Percentiles rank a stretch among this genome's conserved stretches.
Conservation (phyloP, 768 basidiomycete genomes). For the Rhizopogon vinicolor region DNA sequence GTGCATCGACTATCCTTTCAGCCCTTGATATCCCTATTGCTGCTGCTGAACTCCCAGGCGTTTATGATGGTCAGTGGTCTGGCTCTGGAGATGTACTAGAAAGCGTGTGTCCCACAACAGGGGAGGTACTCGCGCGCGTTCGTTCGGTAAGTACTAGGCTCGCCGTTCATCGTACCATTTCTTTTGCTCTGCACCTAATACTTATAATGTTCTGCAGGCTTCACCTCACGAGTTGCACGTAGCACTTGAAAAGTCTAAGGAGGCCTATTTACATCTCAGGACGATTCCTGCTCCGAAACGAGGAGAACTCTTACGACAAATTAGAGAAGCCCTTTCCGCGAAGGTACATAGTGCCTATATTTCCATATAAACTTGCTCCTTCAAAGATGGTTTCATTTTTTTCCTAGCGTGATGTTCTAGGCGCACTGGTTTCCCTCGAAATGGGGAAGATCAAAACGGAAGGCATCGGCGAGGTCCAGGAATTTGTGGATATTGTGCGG, state of each 20-base stretch:
- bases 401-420: conserved; percentile 66
- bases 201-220: conserved; percentile 36
- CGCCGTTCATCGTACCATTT: background rate
- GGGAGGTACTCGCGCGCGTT: conserved; percentile 76
- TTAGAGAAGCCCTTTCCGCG: conserved; percentile 71
- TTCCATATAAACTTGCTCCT: background rate
- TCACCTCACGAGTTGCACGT: conserved; percentile 68
- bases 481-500: conserved; percentile 90
- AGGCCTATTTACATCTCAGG: conserved; percentile 70
- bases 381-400: conserved; percentile 7
- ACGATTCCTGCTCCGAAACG: conserved; percentile 81
- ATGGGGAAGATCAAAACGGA: conserved; percentile 93
- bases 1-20: conserved; percentile 65
- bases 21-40: conserved; percentile 56
- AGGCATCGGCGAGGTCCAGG: conserved; percentile 91
- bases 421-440: conserved; percentile 79
- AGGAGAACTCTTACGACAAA: conserved; percentile 85
- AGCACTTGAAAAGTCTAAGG: conserved; percentile 63
- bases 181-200: conserved; percentile 7
- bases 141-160: conserved; percentile 47
- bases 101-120: conserved; percentile 82
- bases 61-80: conserved; percentile 81
- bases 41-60: conserved; percentile 58
- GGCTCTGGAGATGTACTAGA: conserved; percentile 67
- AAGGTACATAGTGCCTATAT: conserved; percentile 47